These are phyloP conservation scores for Venturia oleaginea DNA, from an alignment of 2,329 filamentous ascomycete genomes.

Conservation along the genomic window DNA sequence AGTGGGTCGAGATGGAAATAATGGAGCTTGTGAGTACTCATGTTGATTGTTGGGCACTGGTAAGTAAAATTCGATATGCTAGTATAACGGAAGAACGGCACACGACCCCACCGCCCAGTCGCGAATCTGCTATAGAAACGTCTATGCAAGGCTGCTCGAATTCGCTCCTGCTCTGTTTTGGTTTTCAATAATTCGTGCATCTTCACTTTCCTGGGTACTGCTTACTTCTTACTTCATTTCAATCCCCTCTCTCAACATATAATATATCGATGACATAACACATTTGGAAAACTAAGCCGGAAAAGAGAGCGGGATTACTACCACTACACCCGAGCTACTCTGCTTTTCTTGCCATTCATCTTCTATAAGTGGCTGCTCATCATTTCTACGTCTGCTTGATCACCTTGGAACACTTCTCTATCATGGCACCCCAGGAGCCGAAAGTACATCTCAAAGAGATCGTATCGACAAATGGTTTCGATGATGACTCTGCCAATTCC, in stretches of 20 bases:
- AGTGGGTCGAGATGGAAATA: not conserved
- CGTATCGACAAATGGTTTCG: not conserved
- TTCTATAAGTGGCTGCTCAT: no score
- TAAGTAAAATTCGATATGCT: not conserved
- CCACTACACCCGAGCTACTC: not conserved
- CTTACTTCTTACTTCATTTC: not conserved
- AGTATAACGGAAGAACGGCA: not conserved
- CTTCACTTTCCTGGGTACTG: not conserved
- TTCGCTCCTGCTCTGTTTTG: not conserved
- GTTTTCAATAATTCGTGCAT: not conserved
- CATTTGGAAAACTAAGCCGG: not conserved
- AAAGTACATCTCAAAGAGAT: not conserved
- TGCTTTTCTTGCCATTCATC: not conserved
- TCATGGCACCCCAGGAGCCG: not conserved
- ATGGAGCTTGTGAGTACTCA: not conserved
- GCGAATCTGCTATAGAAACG: not conserved
- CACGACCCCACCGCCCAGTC: not conserved
- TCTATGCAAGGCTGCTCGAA: no score
- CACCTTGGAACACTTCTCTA: not conserved
- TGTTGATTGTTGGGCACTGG: not conserved
- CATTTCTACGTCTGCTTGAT: no score
- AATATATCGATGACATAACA: not conserved
- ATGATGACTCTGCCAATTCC: not conserved
- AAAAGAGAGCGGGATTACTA: not conserved
- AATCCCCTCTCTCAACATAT: not conserved